phyloP scores from a whole-genome alignment of 805 yeast genomes.

The Kodamaea sagamina region DNA sequence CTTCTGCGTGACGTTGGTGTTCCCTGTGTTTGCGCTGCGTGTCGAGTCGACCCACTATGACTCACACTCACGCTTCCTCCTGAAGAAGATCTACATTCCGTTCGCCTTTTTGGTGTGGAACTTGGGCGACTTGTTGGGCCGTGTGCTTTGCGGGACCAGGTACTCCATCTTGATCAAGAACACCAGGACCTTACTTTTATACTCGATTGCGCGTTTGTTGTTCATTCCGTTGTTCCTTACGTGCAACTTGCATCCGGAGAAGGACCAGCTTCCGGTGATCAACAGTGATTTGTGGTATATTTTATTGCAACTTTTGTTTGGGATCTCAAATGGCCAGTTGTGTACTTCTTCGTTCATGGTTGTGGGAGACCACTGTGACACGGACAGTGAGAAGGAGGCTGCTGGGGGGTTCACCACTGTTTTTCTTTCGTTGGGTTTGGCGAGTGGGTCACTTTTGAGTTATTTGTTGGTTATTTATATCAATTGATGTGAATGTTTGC shows the following conservation, averaged over 20 bases:
- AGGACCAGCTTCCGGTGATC: constrained; percentile 42
- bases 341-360: constrained; percentile 79
- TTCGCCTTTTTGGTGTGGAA: constrained; percentile 85
- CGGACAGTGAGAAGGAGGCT: constrained; percentile 75
- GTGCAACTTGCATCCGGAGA: constrained; percentile 55
- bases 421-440: constrained; percentile 74
- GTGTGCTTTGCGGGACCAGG: constrained; percentile 63
- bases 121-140: constrained; percentile 79
- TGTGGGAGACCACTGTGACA: constrained; percentile 59
- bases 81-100: constrained; percentile 60
- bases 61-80: constrained; percentile 40
- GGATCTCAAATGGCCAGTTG: constrained; percentile 85
- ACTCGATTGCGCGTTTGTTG: constrained; percentile 55
- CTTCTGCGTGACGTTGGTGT: constrained; percentile 71
- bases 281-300: constrained; percentile 69
- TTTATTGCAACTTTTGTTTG: constrained; percentile 72
- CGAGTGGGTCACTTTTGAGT: constrained; percentile 76
- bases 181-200: constrained; percentile 49
- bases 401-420: constrained; percentile 93
- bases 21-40: constrained; percentile 87
- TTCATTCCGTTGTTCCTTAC: constrained; percentile 73
- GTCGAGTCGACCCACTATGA: constrained; percentile 50
- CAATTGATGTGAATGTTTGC: constrained; percentile 6
- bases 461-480: constrained; percentile 54
- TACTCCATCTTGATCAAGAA: constrained; percentile 34